Evolutionary conservation across 2,329 filamentous ascomycete species (phyloP).

Genomic region (Fusarium buharicum): DNA sequence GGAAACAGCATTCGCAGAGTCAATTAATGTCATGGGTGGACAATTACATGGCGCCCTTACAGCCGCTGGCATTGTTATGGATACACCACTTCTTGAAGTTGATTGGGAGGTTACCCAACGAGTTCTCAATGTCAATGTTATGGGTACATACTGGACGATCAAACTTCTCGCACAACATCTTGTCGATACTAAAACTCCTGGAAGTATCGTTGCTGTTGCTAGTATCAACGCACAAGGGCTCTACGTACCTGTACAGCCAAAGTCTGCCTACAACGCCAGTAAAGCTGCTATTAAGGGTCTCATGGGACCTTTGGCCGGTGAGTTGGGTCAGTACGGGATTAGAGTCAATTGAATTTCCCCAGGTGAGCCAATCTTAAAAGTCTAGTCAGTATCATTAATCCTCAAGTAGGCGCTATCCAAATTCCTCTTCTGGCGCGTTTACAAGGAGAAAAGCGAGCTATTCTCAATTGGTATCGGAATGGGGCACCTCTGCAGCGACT

Average conservation of each 20-base stretch:
- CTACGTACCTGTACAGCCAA: not conserved
- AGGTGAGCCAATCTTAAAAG: not conserved
- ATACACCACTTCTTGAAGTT: not conserved
- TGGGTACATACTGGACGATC: conserved; percentile 1
- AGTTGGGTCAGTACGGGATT: conserved; percentile 1
- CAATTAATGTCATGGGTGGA: not conserved
- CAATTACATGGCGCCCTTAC: not conserved
- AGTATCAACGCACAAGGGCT: conserved; percentile 5
- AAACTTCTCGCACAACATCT: conserved; percentile 6
- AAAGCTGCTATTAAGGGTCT: not conserved
- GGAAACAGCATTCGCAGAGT: not conserved
- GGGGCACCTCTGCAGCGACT: not conserved
- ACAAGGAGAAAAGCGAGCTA: conserved; percentile 1
- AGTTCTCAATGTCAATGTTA: not conserved
- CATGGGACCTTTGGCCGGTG: not conserved
- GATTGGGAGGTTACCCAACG: not conserved
- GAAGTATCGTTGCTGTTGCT: not conserved
- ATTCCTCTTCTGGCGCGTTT: not conserved
- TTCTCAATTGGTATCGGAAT: conserved; percentile 2
- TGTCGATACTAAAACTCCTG: not conserved
- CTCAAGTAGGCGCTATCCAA: not conserved
- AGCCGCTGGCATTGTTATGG: conserved; percentile 1
- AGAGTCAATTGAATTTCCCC: conserved; percentile 5
- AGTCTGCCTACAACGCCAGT: not conserved
- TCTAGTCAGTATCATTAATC: not conserved